Evolutionary conservation across 352 stramenopile genomes (phyloP), one percentile per base, ranked within the genome.

Genomic region (Phytopythium vexans): DNA sequence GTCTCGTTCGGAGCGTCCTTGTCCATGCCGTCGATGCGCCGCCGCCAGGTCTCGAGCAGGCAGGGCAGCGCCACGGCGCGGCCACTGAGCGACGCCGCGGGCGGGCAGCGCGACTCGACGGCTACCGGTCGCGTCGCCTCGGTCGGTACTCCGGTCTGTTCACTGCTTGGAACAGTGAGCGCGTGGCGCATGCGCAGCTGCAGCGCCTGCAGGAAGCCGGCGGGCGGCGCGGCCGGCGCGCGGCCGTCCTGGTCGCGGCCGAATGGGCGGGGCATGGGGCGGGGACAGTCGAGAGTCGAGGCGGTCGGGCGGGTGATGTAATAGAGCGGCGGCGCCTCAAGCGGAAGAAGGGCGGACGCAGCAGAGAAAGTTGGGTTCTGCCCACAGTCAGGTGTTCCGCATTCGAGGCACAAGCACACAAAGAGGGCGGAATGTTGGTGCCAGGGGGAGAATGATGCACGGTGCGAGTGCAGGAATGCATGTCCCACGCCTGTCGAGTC

Each of bases 11-110:
- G 12, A 37, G 12, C 3, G 6, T 46, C 31, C 8, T 56, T 41
- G 14, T 54, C 42, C 60, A 73, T 73, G 34, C 41, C 34, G 11
- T 73, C 65, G 45, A 73, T 73, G 41, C 65, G 65, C 15, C 60
- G 64, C 4, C 54, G 15, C 65, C 65, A 73, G 11, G 53, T 44
- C 54, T 73, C 56, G 8, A 73, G 21, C 7, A 73, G 49, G 32
- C 64, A 69, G 49, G 64, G 53, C 8, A 72, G 15, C 6, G 37
- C 35, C 11, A 54, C 2, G 3, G 16, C 48, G 15, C 43, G 36
- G 2, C 36, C 16, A 10, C 40, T 21, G 9, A 39, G 16, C 21
- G 21, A 27, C 2, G 21, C 21, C 21, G 21, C 21, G 21, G 21
- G 21, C 2, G 21, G 21, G 21, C 21, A 27, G 21, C 21, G 21